These are phyloP conservation scores for Stephanodiscus triporus DNA, from an alignment of 108 stramenopile genomes.

Conservation along the genomic window DNA sequence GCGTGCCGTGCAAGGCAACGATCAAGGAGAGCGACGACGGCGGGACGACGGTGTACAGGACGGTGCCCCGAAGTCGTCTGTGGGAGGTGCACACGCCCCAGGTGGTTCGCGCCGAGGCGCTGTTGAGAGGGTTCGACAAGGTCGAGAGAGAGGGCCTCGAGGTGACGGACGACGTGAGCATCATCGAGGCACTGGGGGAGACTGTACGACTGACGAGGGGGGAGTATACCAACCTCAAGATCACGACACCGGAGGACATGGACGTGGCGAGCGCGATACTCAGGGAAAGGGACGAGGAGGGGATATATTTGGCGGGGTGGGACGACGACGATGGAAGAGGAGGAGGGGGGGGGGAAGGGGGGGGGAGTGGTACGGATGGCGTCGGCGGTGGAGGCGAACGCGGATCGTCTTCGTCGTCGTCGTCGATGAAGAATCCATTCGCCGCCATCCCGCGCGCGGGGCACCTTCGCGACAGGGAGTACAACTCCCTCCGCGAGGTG, in stretches of 20 bases:
- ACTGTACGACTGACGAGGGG: slow-evolving; percentile 92
- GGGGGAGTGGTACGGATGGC: not conserved
- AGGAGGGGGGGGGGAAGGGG: not conserved
- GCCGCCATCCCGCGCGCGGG: not conserved
- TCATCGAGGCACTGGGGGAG: slow-evolving; percentile 92
- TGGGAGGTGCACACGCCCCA: slow-evolving; percentile 97
- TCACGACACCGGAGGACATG: slow-evolving; percentile 96
- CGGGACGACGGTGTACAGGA: slow-evolving; percentile 73
- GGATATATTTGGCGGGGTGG: slow-evolving; percentile 20
- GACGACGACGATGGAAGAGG: not conserved
- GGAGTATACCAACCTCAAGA: slow-evolving; percentile 96
- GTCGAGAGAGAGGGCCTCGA: slow-evolving; percentile 80
- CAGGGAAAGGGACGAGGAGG: slow-evolving; percentile 48
- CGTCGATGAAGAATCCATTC: not conserved
- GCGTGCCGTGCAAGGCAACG: slow-evolving; percentile 96
- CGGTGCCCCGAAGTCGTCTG: slow-evolving; percentile 82
- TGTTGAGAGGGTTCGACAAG: slow-evolving; percentile 80
- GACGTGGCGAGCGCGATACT: slow-evolving; percentile 89
- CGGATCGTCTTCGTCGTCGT: too few relatives aligned
- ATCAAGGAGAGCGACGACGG: slow-evolving; percentile 92
- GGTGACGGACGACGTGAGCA: slow-evolving; percentile 95
- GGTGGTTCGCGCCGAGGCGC: slow-evolving; percentile 80
- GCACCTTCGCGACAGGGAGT: not conserved
- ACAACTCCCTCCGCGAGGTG: slow-evolving; percentile 11
- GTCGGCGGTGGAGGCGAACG: too few relatives aligned